phyloP scores from a whole-genome alignment of 345 rosid species.

The Aquilaria malaccensis region DNA sequence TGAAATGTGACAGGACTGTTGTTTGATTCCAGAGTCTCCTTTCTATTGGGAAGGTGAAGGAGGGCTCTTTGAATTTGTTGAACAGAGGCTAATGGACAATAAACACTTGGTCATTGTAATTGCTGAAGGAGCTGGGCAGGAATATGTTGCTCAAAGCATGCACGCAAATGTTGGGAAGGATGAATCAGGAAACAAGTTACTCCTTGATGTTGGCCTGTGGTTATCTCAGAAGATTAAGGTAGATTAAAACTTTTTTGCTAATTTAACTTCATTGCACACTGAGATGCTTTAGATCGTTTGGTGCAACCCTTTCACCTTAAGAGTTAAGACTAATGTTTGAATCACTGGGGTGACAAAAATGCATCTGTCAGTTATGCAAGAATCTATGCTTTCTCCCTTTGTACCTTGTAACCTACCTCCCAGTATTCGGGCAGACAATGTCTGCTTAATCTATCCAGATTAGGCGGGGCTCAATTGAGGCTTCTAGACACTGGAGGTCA shows the following conservation, averaged over 20 bases:
- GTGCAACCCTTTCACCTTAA: too few species aligned
- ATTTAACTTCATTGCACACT: slow-evolving; percentile 6
- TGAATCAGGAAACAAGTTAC: slow-evolving; percentile 83
- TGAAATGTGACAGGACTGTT: slow-evolving; percentile 72
- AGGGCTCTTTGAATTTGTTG: slow-evolving; percentile 84
- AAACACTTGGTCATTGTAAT: slow-evolving; percentile 77
- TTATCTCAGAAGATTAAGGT: slow-evolving; percentile 86
- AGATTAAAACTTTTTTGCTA: not conserved
- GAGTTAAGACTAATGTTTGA: too few species aligned
- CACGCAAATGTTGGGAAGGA: slow-evolving; percentile 47
- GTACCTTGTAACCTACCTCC: too few species aligned
- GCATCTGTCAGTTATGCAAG: too few species aligned
- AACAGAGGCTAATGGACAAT: slow-evolving; percentile 69
- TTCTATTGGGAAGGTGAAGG: slow-evolving; percentile 85
- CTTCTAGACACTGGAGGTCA: too few species aligned
- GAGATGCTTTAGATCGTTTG: too few species aligned
- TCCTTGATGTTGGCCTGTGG: slow-evolving; percentile 93
- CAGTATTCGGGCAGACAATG: too few species aligned
- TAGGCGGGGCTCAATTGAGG: too few species aligned
- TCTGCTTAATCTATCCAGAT: too few species aligned
- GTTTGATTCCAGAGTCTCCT: slow-evolving; percentile 97
- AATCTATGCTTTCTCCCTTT: too few species aligned
- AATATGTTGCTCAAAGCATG: slow-evolving; percentile 59
- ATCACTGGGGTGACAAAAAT: too few species aligned
- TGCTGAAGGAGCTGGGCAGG: slow-evolving; percentile 99